These are phyloP conservation scores for Cercospora berteroae DNA, from an alignment of 2,329 filamentous ascomycete genomes.

Conservation along the genomic window DNA sequence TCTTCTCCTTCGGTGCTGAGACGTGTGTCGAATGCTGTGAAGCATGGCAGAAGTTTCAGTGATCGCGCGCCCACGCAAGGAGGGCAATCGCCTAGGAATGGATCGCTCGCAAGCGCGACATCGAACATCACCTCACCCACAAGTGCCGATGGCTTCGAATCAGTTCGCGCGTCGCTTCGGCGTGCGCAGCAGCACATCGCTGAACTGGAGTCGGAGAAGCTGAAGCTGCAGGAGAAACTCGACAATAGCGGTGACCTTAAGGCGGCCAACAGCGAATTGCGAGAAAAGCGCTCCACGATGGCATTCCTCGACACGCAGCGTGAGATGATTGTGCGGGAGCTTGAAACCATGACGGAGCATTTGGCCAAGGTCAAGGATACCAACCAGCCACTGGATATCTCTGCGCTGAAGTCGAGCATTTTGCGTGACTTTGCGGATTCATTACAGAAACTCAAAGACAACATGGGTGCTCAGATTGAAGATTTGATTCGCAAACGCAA, in stretches of 20 bases:
- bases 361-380: conserved; percentile 82
- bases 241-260: conserved; percentile 63
- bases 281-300: conserved; percentile 93
- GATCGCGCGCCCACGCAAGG: conserved; percentile 46
- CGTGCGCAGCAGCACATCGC: conserved; percentile 54
- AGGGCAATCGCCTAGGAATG: conserved; percentile 40
- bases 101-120: conserved; percentile 36
- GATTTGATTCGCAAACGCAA: conserved; percentile 87
- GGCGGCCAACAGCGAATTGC: conserved; percentile 79
- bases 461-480: conserved; percentile 72
- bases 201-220: conserved; percentile 80
- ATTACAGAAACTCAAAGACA: conserved; percentile 72
- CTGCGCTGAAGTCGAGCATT: conserved; percentile 63
- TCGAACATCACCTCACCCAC: conserved; percentile 27
- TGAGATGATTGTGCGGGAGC: conserved; percentile 89
- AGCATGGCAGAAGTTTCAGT: conserved; percentile 87
- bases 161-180: conserved; percentile 24
- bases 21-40: conserved; percentile 87
- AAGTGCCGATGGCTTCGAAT: conserved; percentile 24
- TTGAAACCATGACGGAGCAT: conserved; percentile 85
- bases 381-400: conserved; percentile 74
- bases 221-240: conserved; percentile 51
- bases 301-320: conserved; percentile 90
- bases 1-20: conserved; percentile 69
- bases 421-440: conserved; percentile 62